Base-by-base conservation (phyloP, 192 early-diverging fungal genomes). In the Backusella psychrophila region DNA sequence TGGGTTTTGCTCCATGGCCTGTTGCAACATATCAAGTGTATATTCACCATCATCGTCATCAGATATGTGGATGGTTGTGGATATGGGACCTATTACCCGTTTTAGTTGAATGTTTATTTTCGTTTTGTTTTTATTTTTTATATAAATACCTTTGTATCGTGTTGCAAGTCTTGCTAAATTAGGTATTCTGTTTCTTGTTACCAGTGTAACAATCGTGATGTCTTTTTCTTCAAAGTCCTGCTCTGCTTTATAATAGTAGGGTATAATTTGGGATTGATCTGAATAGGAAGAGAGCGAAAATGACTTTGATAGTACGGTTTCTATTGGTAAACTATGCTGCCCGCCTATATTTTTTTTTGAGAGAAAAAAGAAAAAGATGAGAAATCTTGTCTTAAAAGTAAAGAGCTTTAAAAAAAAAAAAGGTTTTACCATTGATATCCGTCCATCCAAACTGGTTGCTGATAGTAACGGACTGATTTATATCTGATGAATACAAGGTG, bases 181-280 rank as follows among this genome's bases (percentile, higher is more conserved):
- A 4, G 76, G 71, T 42, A 87, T 87, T 12, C 87, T 80, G 74
- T 89, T 80, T 52, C 78, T 77, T 8, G 87, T 89, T 69, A 89
- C 82, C 26, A 89, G 26, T 6, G 87, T 89, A 6, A 86, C 85
- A 63, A 89, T 87, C 8, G 87, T 89, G 65, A 89, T 85, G 53
- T 87, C 87, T 72, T 87, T 84, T 33, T 77, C 76, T 53, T 84
- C 73, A 66, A 81, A 79, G 35, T 71, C 35, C n/a, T 74, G 65
- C 66, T 87, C 71, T 0, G 86, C 83, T 36, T 77, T 75, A 69
- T 84, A 89, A 52, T 85, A 87, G 74, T 85, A 89, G 6, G 87
- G 87, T 19, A 85, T 86, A 17, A 89, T 81, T 46, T 85, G 81
- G 15, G 87, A 85, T 29, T 86, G 85, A 67, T 84, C 83, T 78